Evolutionary conservation across 371 early-diverging fungal genomes (phyloP).

Genomic region (Phascolomyces articulosus): DNA sequence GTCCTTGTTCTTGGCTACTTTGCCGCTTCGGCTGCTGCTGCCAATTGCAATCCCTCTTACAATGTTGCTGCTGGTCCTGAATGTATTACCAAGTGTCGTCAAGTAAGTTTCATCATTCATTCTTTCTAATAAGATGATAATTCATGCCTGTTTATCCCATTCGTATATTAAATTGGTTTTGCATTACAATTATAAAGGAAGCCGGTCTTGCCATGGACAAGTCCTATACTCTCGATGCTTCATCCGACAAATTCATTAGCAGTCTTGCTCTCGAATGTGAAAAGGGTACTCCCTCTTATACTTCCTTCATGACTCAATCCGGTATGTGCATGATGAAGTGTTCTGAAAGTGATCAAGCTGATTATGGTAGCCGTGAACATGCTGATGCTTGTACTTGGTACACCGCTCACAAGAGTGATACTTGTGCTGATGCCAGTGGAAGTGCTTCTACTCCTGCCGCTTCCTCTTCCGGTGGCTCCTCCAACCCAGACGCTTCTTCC

Average conservation of each 20-base stretch:
- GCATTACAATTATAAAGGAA: conserved; percentile 10
- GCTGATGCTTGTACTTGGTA: conserved; percentile 31
- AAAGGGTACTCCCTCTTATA: conserved; percentile 30
- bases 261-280: conserved; percentile 30
- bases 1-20: conserved; percentile 14
- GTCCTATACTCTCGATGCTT: conserved; percentile 31
- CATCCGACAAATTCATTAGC: conserved; percentile 34
- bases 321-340: conserved; percentile 42
- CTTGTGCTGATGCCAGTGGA: conserved; percentile 10
- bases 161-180: not conserved
- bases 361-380: conserved; percentile 23
- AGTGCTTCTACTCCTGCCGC: not conserved
- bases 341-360: conserved; percentile 21
- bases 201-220: conserved; percentile 28
- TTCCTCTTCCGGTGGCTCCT: not conserved
- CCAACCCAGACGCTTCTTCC: not conserved
- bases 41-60: conserved; percentile 38
- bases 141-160: too few species aligned
- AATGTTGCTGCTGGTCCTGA: conserved; percentile 26
- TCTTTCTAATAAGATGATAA: too few species aligned
- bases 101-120: conserved; percentile 19
- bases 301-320: conserved; percentile 35
- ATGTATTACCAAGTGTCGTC: conserved; percentile 38
- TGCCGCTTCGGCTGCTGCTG: conserved; percentile 22
- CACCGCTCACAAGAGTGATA: conserved; percentile 22